Base-by-base conservation (phyloP, 768 basidiomycete species). In the Lentinula sp. region DNA sequence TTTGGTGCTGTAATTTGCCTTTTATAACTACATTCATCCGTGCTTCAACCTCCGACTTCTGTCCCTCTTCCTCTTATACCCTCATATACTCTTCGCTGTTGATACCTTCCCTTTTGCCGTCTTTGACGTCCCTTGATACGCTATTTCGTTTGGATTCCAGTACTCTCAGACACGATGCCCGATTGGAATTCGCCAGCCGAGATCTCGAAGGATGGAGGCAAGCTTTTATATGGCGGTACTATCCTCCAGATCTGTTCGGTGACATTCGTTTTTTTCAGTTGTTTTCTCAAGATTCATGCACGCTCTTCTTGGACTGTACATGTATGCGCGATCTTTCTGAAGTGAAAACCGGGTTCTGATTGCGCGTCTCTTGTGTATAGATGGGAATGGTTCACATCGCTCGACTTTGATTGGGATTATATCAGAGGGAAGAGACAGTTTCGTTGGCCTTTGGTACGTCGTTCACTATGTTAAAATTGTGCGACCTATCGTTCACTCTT, bases 311-410 rank as follows among this genome's bases (percentile, higher is more conserved):
- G 86, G 86, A 6, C 67, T 88, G 16, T 88, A 87, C 67, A 77
- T 85, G 85, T 81, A 66, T 61, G 81, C 74, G 33, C 42, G 56
- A 45, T 16, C 18, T 61, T 48, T 45, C 43, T 36, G 35, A 15
- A 28, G n/a, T 48, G 46, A 36, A 33, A 9, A 45, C 39, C 33
- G 36, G 45, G 18, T 3, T 39, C 18, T 49, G 62, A 52, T 61
- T 63, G 63, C n/a, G 49, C 61, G 66, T 50, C 45, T 57, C 41
- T 62, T 46, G 53, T 41, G 10, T 20, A 61, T 64, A 88, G 86
- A 53, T 88, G 87, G 86, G 87, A 89, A 70, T 86, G 85, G 74
- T 77, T 80, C 65, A 82, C 80, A 6, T 85, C 86, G 28, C 70
- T 88, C 61, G 66, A 76, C 60, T 89, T 88, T 65, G 87, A 90